Evolutionary conservation across 1,139 yeast genomes (phyloP).

Genomic region (Suhomyces chickasaworum): DNA sequence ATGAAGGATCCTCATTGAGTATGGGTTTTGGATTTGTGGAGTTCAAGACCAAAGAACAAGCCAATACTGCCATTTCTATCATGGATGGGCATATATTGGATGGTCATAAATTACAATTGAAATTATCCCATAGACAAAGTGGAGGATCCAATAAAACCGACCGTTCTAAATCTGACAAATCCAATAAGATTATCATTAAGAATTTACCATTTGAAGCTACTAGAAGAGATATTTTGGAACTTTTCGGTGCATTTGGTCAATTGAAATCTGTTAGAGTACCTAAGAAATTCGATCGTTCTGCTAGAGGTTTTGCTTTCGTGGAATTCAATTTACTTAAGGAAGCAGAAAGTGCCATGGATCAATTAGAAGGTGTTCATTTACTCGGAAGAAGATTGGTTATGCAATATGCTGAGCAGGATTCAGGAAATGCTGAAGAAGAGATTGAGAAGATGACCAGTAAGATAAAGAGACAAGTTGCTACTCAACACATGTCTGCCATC

Average conservation of each 20-base stretch:
- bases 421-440: slow-evolving; percentile 84
- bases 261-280: slow-evolving; percentile 95
- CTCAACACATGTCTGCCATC: slow-evolving; percentile 71
- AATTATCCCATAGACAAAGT: slow-evolving; percentile 74
- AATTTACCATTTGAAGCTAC: slow-evolving; percentile 96
- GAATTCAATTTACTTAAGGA: slow-evolving; percentile 88
- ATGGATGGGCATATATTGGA: slow-evolving; percentile 81
- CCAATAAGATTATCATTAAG: slow-evolving; percentile 85
- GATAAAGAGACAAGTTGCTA: slow-evolving; percentile 78
- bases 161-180: slow-evolving; percentile 40
- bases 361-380: slow-evolving; percentile 93
- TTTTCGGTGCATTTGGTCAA: slow-evolving; percentile 93
- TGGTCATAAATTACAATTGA: slow-evolving; percentile 88
- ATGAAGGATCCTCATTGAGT: slow-evolving; percentile 62
- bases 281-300: slow-evolving; percentile 89
- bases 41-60: slow-evolving; percentile 76
- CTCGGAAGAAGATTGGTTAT: slow-evolving; percentile 94
- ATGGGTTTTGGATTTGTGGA: slow-evolving; percentile 99
- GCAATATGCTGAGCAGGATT: slow-evolving; percentile 86
- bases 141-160: slow-evolving; percentile 21
- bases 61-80: slow-evolving; percentile 69
- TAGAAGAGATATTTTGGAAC: slow-evolving; percentile 84
- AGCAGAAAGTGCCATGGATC: slow-evolving; percentile 94
- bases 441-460: slow-evolving; percentile 87
- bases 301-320: slow-evolving; percentile 97